phyloP scores from a whole-genome alignment of 176 grass and related monocot species.

The Phyllostachys edulis region DNA sequence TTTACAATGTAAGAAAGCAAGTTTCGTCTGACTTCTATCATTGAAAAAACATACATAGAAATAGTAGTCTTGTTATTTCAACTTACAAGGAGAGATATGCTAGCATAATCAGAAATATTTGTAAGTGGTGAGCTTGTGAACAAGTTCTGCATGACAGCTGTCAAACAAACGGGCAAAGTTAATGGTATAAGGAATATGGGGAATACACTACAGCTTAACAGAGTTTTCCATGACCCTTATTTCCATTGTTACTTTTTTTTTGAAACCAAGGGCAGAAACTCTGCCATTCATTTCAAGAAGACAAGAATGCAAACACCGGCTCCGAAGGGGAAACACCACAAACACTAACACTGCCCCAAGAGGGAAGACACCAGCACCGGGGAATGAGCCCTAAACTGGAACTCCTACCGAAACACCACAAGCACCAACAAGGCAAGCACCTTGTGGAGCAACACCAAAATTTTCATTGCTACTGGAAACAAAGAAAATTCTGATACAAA shows the following conservation, averaged over 20 bases:
- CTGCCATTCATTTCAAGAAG: no score
- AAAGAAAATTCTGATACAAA: not conserved
- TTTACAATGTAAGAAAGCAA: slow-evolving; percentile 19
- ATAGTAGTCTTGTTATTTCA: not conserved
- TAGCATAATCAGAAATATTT: slow-evolving; percentile 44
- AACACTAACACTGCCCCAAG: no score
- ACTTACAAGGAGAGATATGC: slow-evolving; percentile 56
- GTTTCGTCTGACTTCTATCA: not conserved
- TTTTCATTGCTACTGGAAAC: not conserved
- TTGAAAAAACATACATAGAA: slow-evolving; percentile 1
- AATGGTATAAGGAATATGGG: slow-evolving; percentile 18
- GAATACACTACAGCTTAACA: slow-evolving; percentile 2
- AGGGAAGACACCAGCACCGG: no score
- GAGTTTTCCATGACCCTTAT: not conserved
- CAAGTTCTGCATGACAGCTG: slow-evolving; percentile 57
- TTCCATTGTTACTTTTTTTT: not conserved
- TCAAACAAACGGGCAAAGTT: slow-evolving; percentile 30
- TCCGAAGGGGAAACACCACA: no score
- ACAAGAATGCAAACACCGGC: no score
- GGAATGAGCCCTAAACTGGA: no score
- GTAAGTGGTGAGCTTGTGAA: slow-evolving; percentile 27
- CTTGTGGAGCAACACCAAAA: no score
- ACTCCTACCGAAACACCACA: no score
- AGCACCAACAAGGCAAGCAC: no score
- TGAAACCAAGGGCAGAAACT: no score